Evolutionary conservation across 495 filamentous ascomycete genomes (phyloP).

Genomic region (Xanthoparmelia taractica): DNA sequence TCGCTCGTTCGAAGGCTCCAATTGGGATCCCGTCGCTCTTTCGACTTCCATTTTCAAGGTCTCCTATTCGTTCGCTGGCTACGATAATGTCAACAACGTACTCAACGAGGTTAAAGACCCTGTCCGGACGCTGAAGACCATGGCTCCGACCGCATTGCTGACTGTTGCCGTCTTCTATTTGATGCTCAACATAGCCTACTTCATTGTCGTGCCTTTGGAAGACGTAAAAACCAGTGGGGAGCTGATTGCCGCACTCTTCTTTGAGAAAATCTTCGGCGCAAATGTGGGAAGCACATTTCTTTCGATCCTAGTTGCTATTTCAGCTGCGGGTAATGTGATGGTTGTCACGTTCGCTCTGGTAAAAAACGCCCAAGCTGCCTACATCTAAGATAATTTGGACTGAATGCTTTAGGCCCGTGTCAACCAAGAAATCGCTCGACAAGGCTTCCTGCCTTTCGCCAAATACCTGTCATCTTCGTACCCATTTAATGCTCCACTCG

Average conservation of each 20-base stretch:
- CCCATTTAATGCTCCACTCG: slow-evolving; percentile 60
- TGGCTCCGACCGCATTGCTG: slow-evolving; percentile 52
- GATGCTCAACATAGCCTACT: slow-evolving; percentile 63
- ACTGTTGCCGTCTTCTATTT: slow-evolving; percentile 58
- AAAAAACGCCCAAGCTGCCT: slow-evolving; percentile 20
- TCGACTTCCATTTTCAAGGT: slow-evolving; percentile 66
- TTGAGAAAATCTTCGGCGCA: slow-evolving; percentile 55
- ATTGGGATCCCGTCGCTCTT: slow-evolving; percentile 48
- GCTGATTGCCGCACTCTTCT: slow-evolving; percentile 60
- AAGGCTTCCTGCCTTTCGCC: slow-evolving; percentile 64
- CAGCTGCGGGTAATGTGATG: slow-evolving; percentile 68
- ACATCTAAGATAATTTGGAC: slow-evolving; percentile 9
- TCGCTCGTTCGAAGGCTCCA: slow-evolving; percentile 45
- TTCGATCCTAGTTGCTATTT: slow-evolving; percentile 57
- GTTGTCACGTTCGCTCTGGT: slow-evolving; percentile 63
- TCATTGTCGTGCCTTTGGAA: slow-evolving; percentile 58
- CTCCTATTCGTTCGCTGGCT: slow-evolving; percentile 61
- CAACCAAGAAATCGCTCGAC: slow-evolving; percentile 60
- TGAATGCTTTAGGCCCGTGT: slow-evolving; percentile 47
- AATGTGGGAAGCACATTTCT: slow-evolving; percentile 48
- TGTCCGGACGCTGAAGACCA: slow-evolving; percentile 55
- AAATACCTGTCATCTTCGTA: slow-evolving; percentile 52
- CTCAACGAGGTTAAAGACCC: slow-evolving; percentile 67
- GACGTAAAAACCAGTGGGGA: slow-evolving; percentile 62
- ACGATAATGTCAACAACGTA: slow-evolving; percentile 67